Evolutionary conservation across 768 basidiomycete species (phyloP).

Genomic region (Suillus luteus): DNA sequence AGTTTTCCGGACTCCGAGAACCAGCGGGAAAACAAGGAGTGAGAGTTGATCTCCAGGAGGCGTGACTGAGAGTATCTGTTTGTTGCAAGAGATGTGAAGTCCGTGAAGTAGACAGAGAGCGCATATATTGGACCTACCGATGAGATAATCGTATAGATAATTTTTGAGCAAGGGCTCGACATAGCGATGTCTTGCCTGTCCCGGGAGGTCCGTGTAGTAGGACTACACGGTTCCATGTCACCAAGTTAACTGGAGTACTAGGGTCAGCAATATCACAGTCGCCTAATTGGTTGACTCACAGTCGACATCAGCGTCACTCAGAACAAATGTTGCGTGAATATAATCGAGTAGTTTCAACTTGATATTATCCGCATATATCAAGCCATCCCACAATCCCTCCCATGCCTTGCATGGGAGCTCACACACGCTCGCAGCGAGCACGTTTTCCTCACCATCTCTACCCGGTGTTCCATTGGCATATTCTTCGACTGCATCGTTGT

Average conservation of each 20-base stretch:
- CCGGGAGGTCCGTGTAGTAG: conserved; percentile 96
- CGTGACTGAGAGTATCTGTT: conserved; percentile 82
- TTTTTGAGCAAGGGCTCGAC: conserved; percentile 94
- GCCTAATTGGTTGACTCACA: conserved; percentile 49
- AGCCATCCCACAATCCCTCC: conserved; percentile 92
- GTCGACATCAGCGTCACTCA: conserved; percentile 86
- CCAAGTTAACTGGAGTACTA: conserved; percentile 68
- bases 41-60: conserved; percentile 95
- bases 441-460: conserved; percentile 65
- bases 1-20: conserved; percentile 99
- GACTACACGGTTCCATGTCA: conserved; percentile 95
- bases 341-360: conserved; percentile 91
- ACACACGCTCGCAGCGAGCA: conserved; percentile 87
- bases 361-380: conserved; percentile 83
- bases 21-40: conserved; percentile 98
- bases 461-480: conserved; percentile 58
- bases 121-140: conserved; percentile 47
- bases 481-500: conserved; percentile 70
- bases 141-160: conserved; percentile 87
- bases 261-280: conserved; percentile 12
- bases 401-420: conserved; percentile 81
- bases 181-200: conserved; percentile 95
- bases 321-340: conserved; percentile 90
- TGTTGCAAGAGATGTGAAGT: conserved; percentile 9
- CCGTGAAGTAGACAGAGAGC: conserved; percentile 5